Evolutionary conservation across 2,329 filamentous ascomycete genomes (phyloP).

Genomic region (Aspergillus ochraceoroseus): DNA sequence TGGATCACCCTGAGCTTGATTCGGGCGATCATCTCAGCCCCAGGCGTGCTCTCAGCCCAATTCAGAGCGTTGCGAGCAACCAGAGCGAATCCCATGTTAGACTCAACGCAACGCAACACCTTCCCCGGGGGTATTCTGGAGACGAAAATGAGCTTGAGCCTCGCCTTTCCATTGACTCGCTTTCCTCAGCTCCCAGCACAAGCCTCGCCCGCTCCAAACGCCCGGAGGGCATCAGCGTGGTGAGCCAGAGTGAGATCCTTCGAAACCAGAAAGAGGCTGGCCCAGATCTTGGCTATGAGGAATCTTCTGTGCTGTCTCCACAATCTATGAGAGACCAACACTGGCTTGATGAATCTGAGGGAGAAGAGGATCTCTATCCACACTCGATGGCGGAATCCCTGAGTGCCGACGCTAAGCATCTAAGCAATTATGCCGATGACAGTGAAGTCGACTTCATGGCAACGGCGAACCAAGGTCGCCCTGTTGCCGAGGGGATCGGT

Average conservation of each 20-base stretch:
- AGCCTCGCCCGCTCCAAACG: slow-evolving; percentile 54
- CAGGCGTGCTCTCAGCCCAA: slow-evolving; percentile 73
- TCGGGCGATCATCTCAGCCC: slow-evolving; percentile 56
- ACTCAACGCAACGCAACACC: slow-evolving; percentile 53
- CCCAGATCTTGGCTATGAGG: slow-evolving; percentile 39
- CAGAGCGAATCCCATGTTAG: slow-evolving; percentile 63
- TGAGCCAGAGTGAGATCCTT: slow-evolving; percentile 49
- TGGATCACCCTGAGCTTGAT: slow-evolving; percentile 50
- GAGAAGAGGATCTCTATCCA: slow-evolving; percentile 51
- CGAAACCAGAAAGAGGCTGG: slow-evolving; percentile 38
- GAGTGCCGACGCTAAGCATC: slow-evolving; percentile 49
- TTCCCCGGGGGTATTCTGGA: slow-evolving; percentile 52
- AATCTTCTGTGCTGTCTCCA: slow-evolving; percentile 26
- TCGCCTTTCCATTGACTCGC: slow-evolving; percentile 54
- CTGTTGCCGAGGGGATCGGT: slow-evolving; percentile 63
- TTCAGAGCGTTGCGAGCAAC: slow-evolving; percentile 87
- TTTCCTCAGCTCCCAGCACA: slow-evolving; percentile 55
- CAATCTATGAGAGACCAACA: slow-evolving; percentile 19
- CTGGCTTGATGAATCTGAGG: slow-evolving; percentile 28
- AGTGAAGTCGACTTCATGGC: slow-evolving; percentile 55
- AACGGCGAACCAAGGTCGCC: slow-evolving; percentile 59
- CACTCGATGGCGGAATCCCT: slow-evolving; percentile 45
- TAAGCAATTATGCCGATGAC: slow-evolving; percentile 52
- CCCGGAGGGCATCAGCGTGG: slow-evolving; percentile 50
- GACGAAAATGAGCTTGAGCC: slow-evolving; percentile 54